Percentiles rank a stretch among this genome's conserved stretches.
These are phyloP conservation scores for Pleurotus djamor DNA, from an alignment of 768 basidiomycete genomes.

Conservation along the genomic window DNA sequence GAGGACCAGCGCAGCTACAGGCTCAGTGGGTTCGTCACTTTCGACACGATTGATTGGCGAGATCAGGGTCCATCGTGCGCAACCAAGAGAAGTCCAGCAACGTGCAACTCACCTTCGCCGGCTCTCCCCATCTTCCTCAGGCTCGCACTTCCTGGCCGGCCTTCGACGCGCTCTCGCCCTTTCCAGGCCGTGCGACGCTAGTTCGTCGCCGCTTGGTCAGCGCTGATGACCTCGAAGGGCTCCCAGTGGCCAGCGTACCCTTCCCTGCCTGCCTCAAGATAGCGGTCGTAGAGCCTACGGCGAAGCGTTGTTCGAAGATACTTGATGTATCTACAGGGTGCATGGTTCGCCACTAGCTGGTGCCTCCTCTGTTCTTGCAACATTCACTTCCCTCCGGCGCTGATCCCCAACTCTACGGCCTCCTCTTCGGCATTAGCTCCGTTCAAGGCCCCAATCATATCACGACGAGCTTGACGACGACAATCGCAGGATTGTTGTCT, in stretches of 20 bases:
- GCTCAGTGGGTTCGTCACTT: constrained; percentile 14
- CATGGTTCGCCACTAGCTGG: neutral
- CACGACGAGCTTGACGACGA: constrained; percentile 2
- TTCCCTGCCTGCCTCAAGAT: neutral
- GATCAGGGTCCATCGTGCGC: constrained; percentile 19
- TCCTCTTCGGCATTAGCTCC: neutral
- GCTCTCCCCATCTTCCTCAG: constrained; percentile 20
- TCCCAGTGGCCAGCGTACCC: neutral
- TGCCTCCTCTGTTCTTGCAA: neutral
- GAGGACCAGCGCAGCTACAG: neutral
- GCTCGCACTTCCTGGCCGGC: neutral
- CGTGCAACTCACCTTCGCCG: constrained; percentile 12
- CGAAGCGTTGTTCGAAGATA: neutral
- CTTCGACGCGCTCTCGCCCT: neutral
- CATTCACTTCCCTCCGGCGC: neutral
- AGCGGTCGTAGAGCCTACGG: constrained; percentile 1
- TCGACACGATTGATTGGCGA: constrained; percentile 22
- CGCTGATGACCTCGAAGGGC: neutral
- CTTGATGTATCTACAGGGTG: constrained; percentile 1
- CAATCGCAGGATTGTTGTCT: neutral
- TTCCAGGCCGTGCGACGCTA: neutral
- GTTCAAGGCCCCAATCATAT: neutral
- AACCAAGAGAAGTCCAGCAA: constrained; percentile 14
- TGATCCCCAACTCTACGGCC: neutral
- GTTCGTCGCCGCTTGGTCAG: neutral